phyloP scores from a whole-genome alignment of 768 basidiomycete genomes.

The Mycena latifolia region DNA sequence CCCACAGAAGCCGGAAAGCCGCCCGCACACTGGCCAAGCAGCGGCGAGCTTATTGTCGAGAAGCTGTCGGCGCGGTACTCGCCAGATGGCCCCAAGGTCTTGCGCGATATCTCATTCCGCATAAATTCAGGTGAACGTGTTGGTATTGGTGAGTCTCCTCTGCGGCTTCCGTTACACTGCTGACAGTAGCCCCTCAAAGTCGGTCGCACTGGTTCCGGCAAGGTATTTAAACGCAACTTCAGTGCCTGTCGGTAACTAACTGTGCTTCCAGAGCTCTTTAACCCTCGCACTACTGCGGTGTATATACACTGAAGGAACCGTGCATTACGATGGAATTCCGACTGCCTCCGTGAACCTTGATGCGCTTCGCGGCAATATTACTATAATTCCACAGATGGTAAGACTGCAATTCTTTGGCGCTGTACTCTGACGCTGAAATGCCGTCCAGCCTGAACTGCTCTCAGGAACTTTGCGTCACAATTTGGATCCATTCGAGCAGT shows the following conservation, averaged over 20 bases:
- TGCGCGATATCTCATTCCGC: constrained; percentile 65
- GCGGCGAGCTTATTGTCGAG: constrained; percentile 34
- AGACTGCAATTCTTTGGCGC: constrained; percentile 7
- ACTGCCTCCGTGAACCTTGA: constrained; percentile 65
- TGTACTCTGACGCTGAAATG: background rate
- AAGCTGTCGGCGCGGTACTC: constrained; percentile 67
- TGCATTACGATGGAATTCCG: constrained; percentile 64
- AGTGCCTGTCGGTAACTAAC: background rate
- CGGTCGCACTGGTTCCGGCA: constrained; percentile 44
- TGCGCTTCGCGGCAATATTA: constrained; percentile 65
- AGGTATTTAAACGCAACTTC: constrained; percentile 45
- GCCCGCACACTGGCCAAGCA: constrained; percentile 64
- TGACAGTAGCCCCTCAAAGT: background rate
- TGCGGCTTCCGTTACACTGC: background rate
- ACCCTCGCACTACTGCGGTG: constrained; percentile 66
- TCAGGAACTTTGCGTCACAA: constrained; percentile 38
- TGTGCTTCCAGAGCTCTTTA: constrained; percentile 40
- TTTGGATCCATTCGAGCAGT: constrained; percentile 47
- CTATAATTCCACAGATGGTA: constrained; percentile 65
- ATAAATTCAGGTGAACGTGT: constrained; percentile 69
- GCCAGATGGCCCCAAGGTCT: constrained; percentile 64
- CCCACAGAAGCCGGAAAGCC: constrained; percentile 57
- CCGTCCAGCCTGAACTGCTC: constrained; percentile 47
- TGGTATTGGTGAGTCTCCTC: constrained; percentile 43
- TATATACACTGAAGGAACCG: constrained; percentile 65